These are phyloP conservation scores for Moricandia moricandioides DNA, from an alignment of 345 rosid genomes.

Conservation along the genomic window DNA sequence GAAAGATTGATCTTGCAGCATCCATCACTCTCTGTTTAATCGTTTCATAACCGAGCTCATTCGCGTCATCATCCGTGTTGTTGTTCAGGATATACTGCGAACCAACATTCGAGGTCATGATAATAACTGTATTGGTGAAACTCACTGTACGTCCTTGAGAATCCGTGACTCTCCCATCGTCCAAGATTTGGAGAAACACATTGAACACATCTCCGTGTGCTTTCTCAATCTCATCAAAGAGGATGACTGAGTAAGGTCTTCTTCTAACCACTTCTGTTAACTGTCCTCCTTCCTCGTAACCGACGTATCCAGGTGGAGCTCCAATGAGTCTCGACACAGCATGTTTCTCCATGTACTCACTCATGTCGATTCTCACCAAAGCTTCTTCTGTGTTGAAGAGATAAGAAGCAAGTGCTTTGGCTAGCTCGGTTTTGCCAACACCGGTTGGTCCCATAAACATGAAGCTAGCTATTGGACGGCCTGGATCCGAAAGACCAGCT, in stretches of 20 bases:
- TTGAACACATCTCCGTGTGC: constrained; percentile 93
- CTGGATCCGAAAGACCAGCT: constrained; percentile 96
- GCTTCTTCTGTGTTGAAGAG: constrained; percentile 97
- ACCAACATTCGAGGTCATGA: constrained; percentile 96
- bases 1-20: constrained; percentile 94
- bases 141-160: constrained; percentile 96
- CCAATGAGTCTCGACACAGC: constrained; percentile 95
- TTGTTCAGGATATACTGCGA: constrained; percentile 79
- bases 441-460: constrained; percentile 99
- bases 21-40: constrained; percentile 74
- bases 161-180: constrained; percentile 96
- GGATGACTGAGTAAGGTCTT: constrained; percentile 93
- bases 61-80: constrained; percentile 67
- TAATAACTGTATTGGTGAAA: constrained; percentile 86
- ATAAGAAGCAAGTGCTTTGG: constrained; percentile 90
- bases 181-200: constrained; percentile 93
- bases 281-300: constrained; percentile 99
- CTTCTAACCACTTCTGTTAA: constrained; percentile 87
- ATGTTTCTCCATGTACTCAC: constrained; percentile 99
- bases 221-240: constrained; percentile 97
- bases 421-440: constrained; percentile 96
- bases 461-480: constrained; percentile 95
- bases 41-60: constrained; percentile 37
- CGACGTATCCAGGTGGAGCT: constrained; percentile 98
- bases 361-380: constrained; percentile 91